These are phyloP conservation scores for Epithemia pelagica DNA, from an alignment of 108 stramenopile species.

Conservation along the genomic window DNA sequence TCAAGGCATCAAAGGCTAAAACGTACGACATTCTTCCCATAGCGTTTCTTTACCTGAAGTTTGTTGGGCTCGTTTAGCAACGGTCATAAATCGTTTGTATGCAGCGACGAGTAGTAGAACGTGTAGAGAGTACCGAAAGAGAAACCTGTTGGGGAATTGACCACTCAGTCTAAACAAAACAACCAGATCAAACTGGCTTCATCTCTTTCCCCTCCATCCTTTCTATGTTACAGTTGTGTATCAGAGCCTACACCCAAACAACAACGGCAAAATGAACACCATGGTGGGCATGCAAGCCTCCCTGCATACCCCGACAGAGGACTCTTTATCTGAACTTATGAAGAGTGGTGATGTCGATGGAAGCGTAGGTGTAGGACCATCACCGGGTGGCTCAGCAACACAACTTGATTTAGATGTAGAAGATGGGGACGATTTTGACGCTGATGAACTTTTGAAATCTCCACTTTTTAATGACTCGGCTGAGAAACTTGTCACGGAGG, in stretches of 20 bases:
- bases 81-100: no score
- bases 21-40: no score
- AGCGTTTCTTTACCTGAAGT: neutral
- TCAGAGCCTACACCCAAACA: no score
- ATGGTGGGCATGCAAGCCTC: conserved; percentile 8
- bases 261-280: conserved; percentile 1
- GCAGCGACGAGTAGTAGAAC: no score
- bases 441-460: conserved; percentile 3
- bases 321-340: neutral
- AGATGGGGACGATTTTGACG: conserved; percentile 4
- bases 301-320: neutral
- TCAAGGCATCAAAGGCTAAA: no score
- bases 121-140: no score
- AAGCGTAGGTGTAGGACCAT: neutral
- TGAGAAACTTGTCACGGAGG: neutral
- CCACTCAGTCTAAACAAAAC: no score
- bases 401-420: neutral
- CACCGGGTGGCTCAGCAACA: neutral
- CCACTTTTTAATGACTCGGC: conserved; percentile 5
- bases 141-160: neutral
- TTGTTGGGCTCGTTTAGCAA: neutral
- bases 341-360: neutral
- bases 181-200: no score
- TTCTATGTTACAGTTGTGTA: no score
- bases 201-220: no score